Evolutionary conservation across 2,329 filamentous ascomycete genomes (phyloP).

Genomic region (Thelonectria blattea): DNA sequence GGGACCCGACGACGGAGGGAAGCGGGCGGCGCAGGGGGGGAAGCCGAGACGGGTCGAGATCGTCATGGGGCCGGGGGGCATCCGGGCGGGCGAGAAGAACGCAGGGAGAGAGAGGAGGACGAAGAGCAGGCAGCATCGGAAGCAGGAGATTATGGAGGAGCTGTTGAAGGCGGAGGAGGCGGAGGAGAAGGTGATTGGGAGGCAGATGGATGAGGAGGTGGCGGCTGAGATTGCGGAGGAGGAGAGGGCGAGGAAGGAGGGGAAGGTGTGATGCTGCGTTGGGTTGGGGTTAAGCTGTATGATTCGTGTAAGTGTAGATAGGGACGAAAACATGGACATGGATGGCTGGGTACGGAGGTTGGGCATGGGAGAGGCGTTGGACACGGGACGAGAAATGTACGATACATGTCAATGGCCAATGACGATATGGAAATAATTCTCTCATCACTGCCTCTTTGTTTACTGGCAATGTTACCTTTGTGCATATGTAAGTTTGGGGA

Average conservation of each 20-base stretch:
- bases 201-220: constrained; percentile 42
- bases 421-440: no score
- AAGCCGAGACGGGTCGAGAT: constrained; percentile 48
- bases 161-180: constrained; percentile 44
- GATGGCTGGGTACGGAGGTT: constrained; percentile 6
- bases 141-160: constrained; percentile 50
- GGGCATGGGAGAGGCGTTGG: constrained; percentile 17
- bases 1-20: constrained; percentile 53
- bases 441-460: no score
- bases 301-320: constrained; percentile 25
- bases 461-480: no score
- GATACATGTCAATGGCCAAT: constrained; percentile 29
- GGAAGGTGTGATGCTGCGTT: constrained; percentile 12
- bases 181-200: constrained; percentile 40
- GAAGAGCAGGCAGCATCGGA: constrained; percentile 49
- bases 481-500: no score
- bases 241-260: constrained; percentile 17
- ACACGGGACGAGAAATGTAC: constrained; percentile 14
- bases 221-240: constrained; percentile 37
- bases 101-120: constrained; percentile 45
- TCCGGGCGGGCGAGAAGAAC: constrained; percentile 48
- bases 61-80: constrained; percentile 43
- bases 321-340: constrained; percentile 18
- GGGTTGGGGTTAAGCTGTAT: constrained; percentile 22
- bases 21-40: constrained; percentile 50